A percentile compares a stretch with the other conserved stretches of the same genome.
Evolutionary conservation across 2,329 filamentous ascomycete genomes (phyloP).

Genomic region (Claviceps purpurea): DNA sequence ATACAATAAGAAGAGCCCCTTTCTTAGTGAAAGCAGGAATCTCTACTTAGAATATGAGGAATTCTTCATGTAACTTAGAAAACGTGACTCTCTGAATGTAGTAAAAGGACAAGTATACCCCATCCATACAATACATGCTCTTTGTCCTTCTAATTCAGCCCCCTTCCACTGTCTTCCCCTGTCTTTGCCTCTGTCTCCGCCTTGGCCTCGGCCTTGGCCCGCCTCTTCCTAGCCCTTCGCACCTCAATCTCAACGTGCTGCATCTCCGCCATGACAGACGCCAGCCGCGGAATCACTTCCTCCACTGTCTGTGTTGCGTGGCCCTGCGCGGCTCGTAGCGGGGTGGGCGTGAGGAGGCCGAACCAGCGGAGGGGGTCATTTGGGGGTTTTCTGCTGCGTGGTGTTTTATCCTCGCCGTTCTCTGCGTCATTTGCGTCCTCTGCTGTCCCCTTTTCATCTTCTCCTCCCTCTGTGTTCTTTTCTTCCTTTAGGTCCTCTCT

Average conservation of each 20-base stretch:
- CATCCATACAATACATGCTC: too few relatives aligned
- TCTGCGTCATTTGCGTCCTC: background rate
- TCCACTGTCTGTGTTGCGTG: constrained; percentile 44
- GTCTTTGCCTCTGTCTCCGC: background rate
- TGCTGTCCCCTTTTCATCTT: background rate
- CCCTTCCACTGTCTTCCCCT: background rate
- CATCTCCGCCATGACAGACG: constrained; percentile 47
- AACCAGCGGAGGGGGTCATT: constrained; percentile 42
- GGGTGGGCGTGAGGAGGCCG: constrained; percentile 37
- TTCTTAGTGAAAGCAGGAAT: too few relatives aligned
- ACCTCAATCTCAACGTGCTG: constrained; percentile 55
- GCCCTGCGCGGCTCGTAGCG: constrained; percentile 44
- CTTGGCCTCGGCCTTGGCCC: constrained; percentile 30
- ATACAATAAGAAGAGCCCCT: too few relatives aligned
- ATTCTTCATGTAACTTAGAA: background rate
- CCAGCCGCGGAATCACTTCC: constrained; percentile 41
- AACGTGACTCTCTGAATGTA: background rate
- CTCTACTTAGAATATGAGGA: background rate
- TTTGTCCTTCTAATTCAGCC: background rate
- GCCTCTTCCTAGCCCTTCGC: constrained; percentile 43
- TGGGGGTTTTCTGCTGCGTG: background rate
- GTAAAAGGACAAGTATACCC: too few relatives aligned
- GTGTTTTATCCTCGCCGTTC: background rate
- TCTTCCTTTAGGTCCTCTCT: constrained; percentile 1
- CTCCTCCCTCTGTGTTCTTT: background rate